phyloP scores from a whole-genome alignment of 2,329 filamentous ascomycete species.

The Fusarium denticulatum region DNA sequence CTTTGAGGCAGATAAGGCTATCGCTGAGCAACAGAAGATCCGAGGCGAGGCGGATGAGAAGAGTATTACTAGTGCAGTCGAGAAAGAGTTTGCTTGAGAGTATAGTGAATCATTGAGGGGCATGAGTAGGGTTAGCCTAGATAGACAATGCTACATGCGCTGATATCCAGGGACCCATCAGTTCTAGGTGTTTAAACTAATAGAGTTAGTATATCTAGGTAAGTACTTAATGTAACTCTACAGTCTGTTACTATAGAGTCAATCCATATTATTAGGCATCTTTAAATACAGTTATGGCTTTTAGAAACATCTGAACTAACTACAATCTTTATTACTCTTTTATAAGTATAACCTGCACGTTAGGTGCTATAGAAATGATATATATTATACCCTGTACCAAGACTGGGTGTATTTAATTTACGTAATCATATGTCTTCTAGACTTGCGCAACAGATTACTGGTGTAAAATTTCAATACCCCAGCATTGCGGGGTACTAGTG shows the following conservation, averaged over 20 bases:
- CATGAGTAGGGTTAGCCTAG: accelerated
- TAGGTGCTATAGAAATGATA: too few relatives aligned
- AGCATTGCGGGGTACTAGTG: not conserved
- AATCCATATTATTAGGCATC: not conserved
- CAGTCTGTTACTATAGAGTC: accelerated
- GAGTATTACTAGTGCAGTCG: not conserved
- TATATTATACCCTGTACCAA: accelerated
- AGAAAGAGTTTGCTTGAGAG: not conserved
- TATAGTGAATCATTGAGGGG: accelerated
- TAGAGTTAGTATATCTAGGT: accelerated
- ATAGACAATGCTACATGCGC: not conserved
- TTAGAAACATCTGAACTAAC: accelerated
- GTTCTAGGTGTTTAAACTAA: not conserved
- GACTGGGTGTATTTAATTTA: not conserved
- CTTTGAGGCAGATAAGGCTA: not conserved
- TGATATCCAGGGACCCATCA: accelerated
- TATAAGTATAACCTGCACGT: accelerated
- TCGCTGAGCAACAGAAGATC: not conserved
- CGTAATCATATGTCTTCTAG: accelerated
- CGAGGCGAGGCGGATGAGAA: not conserved
- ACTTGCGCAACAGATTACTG: not conserved
- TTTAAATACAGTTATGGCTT: not conserved
- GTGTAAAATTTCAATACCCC: not conserved
- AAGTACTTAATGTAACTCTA: accelerated
- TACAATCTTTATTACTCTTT: not conserved